Evolutionary conservation across 78 protist genomes (phyloP).

Genomic region (Isochrysis galbana): DNA sequence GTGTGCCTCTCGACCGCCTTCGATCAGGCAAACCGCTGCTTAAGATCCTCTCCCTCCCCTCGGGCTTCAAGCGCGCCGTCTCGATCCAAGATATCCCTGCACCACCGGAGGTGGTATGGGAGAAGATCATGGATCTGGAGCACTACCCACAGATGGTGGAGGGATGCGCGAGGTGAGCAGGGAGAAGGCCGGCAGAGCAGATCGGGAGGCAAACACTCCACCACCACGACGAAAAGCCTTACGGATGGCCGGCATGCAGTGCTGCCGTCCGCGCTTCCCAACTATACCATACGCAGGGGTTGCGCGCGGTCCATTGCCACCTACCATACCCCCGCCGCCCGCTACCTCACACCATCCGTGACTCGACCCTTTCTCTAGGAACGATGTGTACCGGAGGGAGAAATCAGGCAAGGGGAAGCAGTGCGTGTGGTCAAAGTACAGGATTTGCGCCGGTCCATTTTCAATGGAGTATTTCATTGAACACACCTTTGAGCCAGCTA

Average conservation of each 20-base stretch:
- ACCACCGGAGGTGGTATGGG: neutral
- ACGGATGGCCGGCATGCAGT: too few relatives aligned
- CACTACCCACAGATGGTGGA: slow-evolving; percentile 14
- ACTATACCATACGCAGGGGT: too few relatives aligned
- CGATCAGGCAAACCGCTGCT: neutral
- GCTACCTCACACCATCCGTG: neutral
- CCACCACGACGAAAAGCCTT: too few relatives aligned
- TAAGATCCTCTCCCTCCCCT: neutral
- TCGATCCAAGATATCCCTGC: neutral
- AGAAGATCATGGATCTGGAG: neutral
- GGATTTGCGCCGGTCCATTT: neutral
- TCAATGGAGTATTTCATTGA: neutral
- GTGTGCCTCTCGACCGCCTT: neutral
- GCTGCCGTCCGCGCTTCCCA: too few relatives aligned
- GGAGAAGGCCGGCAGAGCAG: too few relatives aligned
- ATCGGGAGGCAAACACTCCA: neutral
- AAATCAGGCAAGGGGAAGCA: neutral
- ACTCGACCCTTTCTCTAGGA: too few relatives aligned
- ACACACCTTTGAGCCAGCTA: neutral
- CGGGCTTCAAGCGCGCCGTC: neutral
- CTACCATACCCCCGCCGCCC: neutral
- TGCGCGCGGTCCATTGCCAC: too few relatives aligned
- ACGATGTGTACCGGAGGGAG: neutral
- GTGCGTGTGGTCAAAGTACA: neutral
- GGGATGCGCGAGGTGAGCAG: neutral